phyloP scores from a whole-genome alignment of 2,329 filamentous ascomycete species.

The Nectriaceae sp. region DNA sequence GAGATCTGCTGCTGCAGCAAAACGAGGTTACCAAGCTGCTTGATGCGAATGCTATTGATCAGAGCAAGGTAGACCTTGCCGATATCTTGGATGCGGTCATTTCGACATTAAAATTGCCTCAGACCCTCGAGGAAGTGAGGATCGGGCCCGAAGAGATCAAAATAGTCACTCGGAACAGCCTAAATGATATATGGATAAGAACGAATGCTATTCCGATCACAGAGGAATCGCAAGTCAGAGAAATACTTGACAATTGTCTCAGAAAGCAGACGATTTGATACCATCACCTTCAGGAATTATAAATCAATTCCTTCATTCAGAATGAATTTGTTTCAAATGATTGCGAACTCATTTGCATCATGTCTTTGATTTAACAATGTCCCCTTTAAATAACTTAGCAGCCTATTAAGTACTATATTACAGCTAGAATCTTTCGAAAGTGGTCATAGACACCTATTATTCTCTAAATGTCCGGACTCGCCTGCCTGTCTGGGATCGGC shows the following conservation, averaged over 20 bases:
- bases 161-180: conserved; percentile 47
- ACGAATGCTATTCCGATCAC: conserved; percentile 52
- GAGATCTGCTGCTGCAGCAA: conserved; percentile 17
- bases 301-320: no score
- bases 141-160: conserved; percentile 50
- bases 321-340: no score
- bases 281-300: no score
- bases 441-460: no score
- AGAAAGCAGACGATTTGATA: no score
- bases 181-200: conserved; percentile 51
- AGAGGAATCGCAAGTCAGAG: conserved; percentile 49
- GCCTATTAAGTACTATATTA: no score
- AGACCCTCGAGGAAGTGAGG: conserved; percentile 51
- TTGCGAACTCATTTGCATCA: no score
- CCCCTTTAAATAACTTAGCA: no score
- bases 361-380: no score
- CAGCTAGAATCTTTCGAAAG: no score
- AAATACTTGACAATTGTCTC: conserved; percentile 48
- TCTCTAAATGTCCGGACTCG: no score
- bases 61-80: conserved; percentile 42
- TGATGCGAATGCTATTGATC: not conserved
- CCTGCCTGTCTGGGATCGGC: no score
- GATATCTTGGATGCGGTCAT: conserved; percentile 55
- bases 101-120: conserved; percentile 54
- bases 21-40: conserved; percentile 2